phyloP scores from a whole-genome alignment of 441 rosid species.

The Raphanus hybrid region DNA sequence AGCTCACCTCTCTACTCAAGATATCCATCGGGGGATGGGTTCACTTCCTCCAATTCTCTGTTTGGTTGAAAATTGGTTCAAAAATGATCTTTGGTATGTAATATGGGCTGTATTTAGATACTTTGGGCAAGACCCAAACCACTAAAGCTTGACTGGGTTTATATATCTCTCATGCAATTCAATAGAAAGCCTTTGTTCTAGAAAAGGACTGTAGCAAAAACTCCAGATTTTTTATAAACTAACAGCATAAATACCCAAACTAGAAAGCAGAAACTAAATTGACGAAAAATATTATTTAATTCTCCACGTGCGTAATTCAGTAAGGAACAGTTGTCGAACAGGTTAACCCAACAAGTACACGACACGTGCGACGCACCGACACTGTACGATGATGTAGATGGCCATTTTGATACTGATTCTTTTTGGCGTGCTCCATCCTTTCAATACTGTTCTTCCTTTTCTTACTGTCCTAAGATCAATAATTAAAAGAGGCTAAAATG shows the following conservation, averaged over 20 bases:
- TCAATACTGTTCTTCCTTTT: not conserved
- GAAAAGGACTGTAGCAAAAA: too few species aligned
- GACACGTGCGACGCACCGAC: conserved; percentile 36
- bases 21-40: too few species aligned
- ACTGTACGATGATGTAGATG: not conserved
- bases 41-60: not conserved
- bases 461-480: not conserved
- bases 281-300: not conserved
- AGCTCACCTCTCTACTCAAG: too few species aligned
- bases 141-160: not conserved
- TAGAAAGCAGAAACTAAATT: not conserved
- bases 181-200: not conserved
- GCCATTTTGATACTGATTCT: not conserved
- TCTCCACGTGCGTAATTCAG: conserved; percentile 7
- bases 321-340: conserved; percentile 3
- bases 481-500: not conserved
- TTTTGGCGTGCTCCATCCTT: not conserved
- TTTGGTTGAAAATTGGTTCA: not conserved
- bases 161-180: not conserved
- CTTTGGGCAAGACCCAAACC: not conserved
- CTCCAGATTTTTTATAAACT: too few species aligned
- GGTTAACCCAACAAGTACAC: conserved; percentile 13
- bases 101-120: not conserved
- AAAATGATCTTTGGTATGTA: not conserved
- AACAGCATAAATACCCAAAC: not conserved